Base-by-base conservation (phyloP, 345 rosid species). In the Hypericum perforatum region DNA sequence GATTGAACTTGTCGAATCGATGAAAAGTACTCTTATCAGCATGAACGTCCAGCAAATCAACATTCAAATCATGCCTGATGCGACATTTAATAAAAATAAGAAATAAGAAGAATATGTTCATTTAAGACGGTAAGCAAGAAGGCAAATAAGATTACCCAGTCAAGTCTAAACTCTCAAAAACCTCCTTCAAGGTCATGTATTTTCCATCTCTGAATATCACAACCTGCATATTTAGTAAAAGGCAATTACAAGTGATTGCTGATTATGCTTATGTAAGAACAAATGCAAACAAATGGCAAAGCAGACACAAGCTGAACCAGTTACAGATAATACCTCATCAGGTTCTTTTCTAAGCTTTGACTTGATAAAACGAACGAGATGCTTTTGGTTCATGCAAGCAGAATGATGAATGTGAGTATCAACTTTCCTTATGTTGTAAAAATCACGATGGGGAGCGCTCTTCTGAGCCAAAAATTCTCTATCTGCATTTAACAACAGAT, bases 341-440 rank as follows among this genome's bases (percentile, higher is more conserved):
- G 97, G 99, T 65, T 94, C 99, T 70, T 89, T 86, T 72, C 89
- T 69, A 74, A 89, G 78, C 66, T 94, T 94, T 8, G 99, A 94
- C 82, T 94, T 94, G 53, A 94, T 94, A 73, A 94, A 94, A 81
- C 97, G 80, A 63, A 94, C 65, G 53, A 94, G 95, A 70, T 94
- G 99, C 64, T 94, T 94, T 82, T 89, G 99, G 82, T 89, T 89
- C 99, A 89, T 94, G 69, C 99, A 94, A 12, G 99, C 99, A 9
- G 99, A 94, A 63, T 94, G 97, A 68, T 94, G 99, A 57, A 94
- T 92, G 63, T 94, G 97, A 2, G 97, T 94, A 74, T 94, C 99
- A 53, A 94, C 99, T 76, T 94, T 94, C 67, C 99, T 84, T 13
- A 94, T 95, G 43, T 94, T 94, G 64, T 94, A 94, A 48, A 94